Evolutionary conservation across 1,139 yeast genomes (phyloP).

Genomic region (Pichia sp.): DNA sequence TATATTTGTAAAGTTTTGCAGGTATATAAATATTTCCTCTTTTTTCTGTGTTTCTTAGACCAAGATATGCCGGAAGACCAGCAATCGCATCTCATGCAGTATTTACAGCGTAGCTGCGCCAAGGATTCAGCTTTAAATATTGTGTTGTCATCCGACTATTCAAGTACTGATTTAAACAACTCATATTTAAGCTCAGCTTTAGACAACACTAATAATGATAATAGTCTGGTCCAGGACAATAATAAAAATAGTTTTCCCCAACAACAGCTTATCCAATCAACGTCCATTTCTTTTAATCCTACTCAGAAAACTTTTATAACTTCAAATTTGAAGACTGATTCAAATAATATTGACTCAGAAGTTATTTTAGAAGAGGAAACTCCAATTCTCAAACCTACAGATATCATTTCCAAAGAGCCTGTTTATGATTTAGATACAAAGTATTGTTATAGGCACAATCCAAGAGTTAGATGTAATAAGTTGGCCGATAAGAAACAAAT

Average conservation of each 20-base stretch:
- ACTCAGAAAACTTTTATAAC: background rate
- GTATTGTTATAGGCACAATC: slow-evolving; percentile 89
- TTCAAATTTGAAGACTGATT: background rate
- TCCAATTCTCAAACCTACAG: background rate
- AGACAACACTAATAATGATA: background rate
- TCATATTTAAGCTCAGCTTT: background rate
- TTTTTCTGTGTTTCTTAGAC: background rate
- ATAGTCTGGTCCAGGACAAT: background rate
- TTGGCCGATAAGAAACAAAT: slow-evolving; percentile 62
- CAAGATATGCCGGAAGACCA: background rate
- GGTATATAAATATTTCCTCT: background rate
- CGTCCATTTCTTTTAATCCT: background rate
- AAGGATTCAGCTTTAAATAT: background rate
- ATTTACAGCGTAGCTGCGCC: background rate
- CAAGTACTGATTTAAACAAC: background rate
- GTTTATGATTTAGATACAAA: slow-evolving; percentile 32
- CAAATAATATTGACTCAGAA: background rate
- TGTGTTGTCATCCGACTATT: background rate
- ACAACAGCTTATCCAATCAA: background rate
- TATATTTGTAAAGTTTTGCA: too few relatives aligned
- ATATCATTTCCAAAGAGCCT: background rate
- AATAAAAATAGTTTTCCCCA: background rate
- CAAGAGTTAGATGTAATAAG: slow-evolving; percentile 68
- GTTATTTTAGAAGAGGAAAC: background rate
- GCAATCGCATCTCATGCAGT: background rate